phyloP scores from a whole-genome alignment of 805 yeast species.

The Pichia eremophila region DNA sequence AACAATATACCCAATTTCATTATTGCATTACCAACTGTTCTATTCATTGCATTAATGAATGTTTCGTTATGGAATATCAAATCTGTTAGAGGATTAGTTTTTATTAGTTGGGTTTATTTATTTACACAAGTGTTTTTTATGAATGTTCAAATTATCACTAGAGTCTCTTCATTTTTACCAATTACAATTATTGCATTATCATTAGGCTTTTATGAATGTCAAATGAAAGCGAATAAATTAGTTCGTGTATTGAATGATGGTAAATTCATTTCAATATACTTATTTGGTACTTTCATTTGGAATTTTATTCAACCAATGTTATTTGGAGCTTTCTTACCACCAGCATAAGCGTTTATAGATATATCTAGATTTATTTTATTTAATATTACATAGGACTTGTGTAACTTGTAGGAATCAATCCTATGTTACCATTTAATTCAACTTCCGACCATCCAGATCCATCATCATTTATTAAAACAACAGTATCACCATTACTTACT shows the following conservation, averaged over 20 bases:
- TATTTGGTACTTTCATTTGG: conserved; percentile 33
- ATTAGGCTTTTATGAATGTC: too few relatives aligned
- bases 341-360: conserved; percentile 43
- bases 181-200: conserved; percentile 16
- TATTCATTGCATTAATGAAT: conserved; percentile 32
- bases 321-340: conserved; percentile 76
- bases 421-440: conserved; percentile 54
- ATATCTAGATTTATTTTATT: too few relatives aligned
- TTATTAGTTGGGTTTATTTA: conserved; percentile 36
- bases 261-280: too few relatives aligned
- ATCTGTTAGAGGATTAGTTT: conserved; percentile 26
- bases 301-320: conserved; percentile 54
- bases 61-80: conserved; percentile 17
- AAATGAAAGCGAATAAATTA: too few relatives aligned
- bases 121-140: conserved; percentile 49
- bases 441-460: conserved; percentile 96
- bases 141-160: conserved; percentile 79
- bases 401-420: conserved; percentile 76
- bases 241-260: too few relatives aligned
- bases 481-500: conserved; percentile 62
- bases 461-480: conserved; percentile 58
- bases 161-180: conserved; percentile 74
- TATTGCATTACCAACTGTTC: conserved; percentile 47
- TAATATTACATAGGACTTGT: conserved; percentile 13
- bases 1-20: conserved; percentile 78